Percentiles rank a stretch among this genome's conserved stretches.
Evolutionary conservation across 805 yeast genomes (phyloP).

Genomic region (Hanseniaspora lindneri): DNA sequence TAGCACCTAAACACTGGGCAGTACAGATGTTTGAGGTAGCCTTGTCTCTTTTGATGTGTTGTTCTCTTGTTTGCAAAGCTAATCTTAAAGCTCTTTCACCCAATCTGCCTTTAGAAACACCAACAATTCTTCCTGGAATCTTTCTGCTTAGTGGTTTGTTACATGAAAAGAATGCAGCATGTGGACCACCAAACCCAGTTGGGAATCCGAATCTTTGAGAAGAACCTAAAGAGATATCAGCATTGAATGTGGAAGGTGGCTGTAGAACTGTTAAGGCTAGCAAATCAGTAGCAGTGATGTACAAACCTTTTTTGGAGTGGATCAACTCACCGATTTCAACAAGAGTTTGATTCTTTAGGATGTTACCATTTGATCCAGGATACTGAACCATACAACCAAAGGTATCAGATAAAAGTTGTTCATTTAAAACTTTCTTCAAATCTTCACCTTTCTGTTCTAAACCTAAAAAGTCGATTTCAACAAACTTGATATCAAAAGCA

Average conservation of each 20-base stretch:
- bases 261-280: constrained; percentile 75
- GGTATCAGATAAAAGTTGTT: constrained; percentile 33
- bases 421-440: constrained; percentile 19
- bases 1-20: constrained; percentile 92
- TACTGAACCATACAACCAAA: constrained; percentile 85
- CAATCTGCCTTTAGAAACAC: constrained; percentile 80
- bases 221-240: constrained; percentile 86
- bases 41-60: constrained; percentile 92
- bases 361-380: constrained; percentile 75
- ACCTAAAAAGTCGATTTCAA: constrained; percentile 41
- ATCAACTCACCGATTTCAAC: constrained; percentile 47
- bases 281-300: constrained; percentile 83
- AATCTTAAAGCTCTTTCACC: constrained; percentile 82
- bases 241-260: constrained; percentile 77
- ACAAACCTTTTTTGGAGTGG: constrained; percentile 61
- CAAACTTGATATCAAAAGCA: constrained; percentile 56
- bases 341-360: constrained; percentile 40
- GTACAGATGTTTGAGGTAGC: constrained; percentile 98
- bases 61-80: constrained; percentile 96
- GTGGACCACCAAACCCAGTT: constrained; percentile 97
- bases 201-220: constrained; percentile 97
- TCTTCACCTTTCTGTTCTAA: constrained; percentile 22
- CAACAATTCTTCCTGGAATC: constrained; percentile 93
- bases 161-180: constrained; percentile 93
- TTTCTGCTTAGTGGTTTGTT: constrained; percentile 70